phyloP scores from a whole-genome alignment of 202 grass and related monocot species.

The Saccharum hybrid region DNA sequence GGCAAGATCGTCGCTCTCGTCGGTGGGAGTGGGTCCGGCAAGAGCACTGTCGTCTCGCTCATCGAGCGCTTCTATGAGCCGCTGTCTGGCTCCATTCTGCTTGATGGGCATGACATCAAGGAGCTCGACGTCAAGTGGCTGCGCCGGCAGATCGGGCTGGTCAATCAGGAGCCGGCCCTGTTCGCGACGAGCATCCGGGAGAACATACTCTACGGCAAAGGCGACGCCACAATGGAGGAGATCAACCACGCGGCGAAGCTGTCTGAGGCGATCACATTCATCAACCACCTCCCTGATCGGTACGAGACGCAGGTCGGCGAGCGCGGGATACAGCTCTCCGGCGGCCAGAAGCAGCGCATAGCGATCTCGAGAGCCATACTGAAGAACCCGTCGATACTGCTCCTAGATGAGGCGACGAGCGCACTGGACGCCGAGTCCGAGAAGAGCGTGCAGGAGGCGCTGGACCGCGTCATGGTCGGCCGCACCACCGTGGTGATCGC shows the following conservation, averaged over 20 bases:
- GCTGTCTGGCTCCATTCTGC: conserved; percentile 59
- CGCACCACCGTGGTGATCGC: conserved; percentile 93
- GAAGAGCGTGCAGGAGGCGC: conserved; percentile 93
- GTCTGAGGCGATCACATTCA: conserved; percentile 90
- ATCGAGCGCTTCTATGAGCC: conserved; percentile 99
- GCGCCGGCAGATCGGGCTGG: conserved; percentile 80
- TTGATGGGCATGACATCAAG: conserved; percentile 75
- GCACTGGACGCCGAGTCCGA: conserved; percentile 96
- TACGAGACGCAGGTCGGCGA: conserved; percentile 98
- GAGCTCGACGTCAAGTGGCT: conserved; percentile 91
- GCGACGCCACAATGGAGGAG: conserved; percentile 68
- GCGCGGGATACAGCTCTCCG: conserved; percentile 89
- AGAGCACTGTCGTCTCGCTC: conserved; percentile 93
- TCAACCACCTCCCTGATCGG: conserved; percentile 83
- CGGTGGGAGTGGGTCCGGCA: conserved; percentile 90
- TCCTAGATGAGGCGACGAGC: conserved; percentile 94
- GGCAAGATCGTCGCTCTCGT: conserved; percentile 94
- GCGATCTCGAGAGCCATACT: conserved; percentile 92
- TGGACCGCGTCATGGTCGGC: conserved; percentile 95
- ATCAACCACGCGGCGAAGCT: conserved; percentile 84
- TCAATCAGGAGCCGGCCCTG: conserved; percentile 97
- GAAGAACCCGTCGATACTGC: conserved; percentile 94
- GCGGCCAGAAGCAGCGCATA: conserved; percentile 98
- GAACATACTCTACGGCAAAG: conserved; percentile 98
- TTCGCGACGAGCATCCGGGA: conserved; percentile 96